These are phyloP conservation scores for Candida germanica DNA, from an alignment of 805 yeast genomes.

Conservation along the genomic window DNA sequence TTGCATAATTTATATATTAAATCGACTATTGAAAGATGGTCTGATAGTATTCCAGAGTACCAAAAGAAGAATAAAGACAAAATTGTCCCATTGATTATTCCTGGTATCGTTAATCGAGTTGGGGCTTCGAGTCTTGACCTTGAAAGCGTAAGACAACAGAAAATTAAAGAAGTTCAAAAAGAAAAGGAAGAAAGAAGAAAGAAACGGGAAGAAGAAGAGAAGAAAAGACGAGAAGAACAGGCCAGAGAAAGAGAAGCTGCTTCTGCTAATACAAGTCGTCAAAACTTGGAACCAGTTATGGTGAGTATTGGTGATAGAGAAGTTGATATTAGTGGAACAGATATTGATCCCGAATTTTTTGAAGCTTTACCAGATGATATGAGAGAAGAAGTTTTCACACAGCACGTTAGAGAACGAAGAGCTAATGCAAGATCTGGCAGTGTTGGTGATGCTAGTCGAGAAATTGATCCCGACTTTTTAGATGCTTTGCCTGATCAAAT, in stretches of 20 bases:
- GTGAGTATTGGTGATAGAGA: constrained; percentile 73
- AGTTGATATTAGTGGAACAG: constrained; percentile 85
- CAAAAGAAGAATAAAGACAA: constrained; percentile 38
- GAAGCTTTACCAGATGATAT: constrained; percentile 89
- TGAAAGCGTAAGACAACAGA: constrained; percentile 24
- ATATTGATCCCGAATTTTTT: constrained; percentile 86
- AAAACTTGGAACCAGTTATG: constrained; percentile 48
- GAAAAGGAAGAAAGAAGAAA: constrained; percentile 32
- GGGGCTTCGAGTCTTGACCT: constrained; percentile 47
- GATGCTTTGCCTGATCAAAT: constrained; percentile 73
- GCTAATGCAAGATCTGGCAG: constrained; percentile 46
- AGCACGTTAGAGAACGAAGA: constrained; percentile 75
- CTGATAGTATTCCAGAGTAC: constrained; percentile 51
- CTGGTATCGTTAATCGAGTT: constrained; percentile 44
- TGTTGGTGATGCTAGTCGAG: constrained; percentile 46
- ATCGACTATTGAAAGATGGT: constrained; percentile 70
- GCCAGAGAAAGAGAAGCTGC: constrained; percentile 15
- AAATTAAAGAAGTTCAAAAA: constrained; percentile 23
- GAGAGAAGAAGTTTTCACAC: constrained; percentile 87
- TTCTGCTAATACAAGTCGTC: constrained; percentile 5
- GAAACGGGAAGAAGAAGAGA: constrained; percentile 26
- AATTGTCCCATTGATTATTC: constrained; percentile 19
- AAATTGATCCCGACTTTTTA: constrained; percentile 75
- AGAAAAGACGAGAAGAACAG: constrained; percentile 14
- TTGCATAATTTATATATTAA: constrained; percentile 26